Evolutionary conservation across 148 eudicot genomes (phyloP), one percentile per base, ranked within the genome.

Genomic region (Cornus suecica): DNA sequence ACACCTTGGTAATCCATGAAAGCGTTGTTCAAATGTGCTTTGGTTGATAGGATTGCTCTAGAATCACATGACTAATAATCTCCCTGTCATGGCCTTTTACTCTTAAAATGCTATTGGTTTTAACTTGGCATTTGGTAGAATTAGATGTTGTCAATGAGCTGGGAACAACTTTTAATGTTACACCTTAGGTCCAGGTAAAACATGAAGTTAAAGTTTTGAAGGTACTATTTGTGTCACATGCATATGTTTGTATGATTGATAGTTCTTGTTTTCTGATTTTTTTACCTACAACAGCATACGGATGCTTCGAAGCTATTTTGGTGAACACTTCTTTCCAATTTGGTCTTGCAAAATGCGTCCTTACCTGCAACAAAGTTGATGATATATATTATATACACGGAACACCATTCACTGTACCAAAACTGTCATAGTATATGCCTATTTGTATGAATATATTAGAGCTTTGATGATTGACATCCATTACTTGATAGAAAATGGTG

Each of bases 311-410:
- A 18, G 97, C 92, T 80, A 94, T 80, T 82, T 86, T 92, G 66
- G 72, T 82, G 84, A 96, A 96, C 71, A 91, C 99, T 76, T 91
- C 94, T 75, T 66, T 88, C 99, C 99, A 96, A 68, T 96, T 81
- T 66, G 99, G 99, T 83, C 99, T 85, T 27, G 98, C 98, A 62
- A 96, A 96, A 88, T 96, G 99, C 68, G 99, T 93, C 86, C 90
- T 91, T 63, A 96, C 99, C 99, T 95, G 97, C 82, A 88, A 74
- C 66, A 78, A 9, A 76, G 74, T 30, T 26, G 10, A 52, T 10
- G 14, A 41, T n/a, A 24, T 27, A 27, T 22, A 26, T 73, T 7
- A n/a, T 10, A n/a, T n/a, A 34, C 34, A 37, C 60, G 8, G 15
- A 23, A 30, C 37, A 51, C 15, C 41, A 56, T 69, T 37, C 6